Evolutionary conservation across 208 protist species (phyloP).

Genomic region (Leishmania arabica): DNA sequence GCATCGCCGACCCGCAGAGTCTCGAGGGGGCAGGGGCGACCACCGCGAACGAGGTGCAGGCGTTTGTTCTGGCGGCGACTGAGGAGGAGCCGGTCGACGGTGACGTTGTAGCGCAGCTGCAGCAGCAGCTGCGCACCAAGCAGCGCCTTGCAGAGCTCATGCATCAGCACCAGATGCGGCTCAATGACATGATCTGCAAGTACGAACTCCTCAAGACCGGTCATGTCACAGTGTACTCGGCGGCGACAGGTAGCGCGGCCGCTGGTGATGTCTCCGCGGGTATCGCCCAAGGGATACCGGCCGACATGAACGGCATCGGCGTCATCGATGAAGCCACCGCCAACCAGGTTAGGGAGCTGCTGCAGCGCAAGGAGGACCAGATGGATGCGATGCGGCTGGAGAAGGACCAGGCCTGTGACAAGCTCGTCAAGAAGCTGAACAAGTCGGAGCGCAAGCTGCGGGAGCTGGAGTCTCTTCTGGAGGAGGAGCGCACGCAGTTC

Average conservation of each 20-base stretch:
- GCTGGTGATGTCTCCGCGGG: constrained; percentile 4
- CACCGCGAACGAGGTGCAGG: constrained; percentile 35
- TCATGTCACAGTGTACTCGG: constrained; percentile 53
- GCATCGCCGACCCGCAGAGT: constrained; percentile 59
- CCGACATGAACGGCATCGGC: constrained; percentile 10
- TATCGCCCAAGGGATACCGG: neutral
- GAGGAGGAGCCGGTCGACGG: constrained; percentile 71
- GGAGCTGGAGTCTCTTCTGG: constrained; percentile 72
- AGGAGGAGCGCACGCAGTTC: constrained; percentile 82
- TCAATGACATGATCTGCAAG: constrained; percentile 86
- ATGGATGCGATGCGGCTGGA: constrained; percentile 71
- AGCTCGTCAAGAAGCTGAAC: constrained; percentile 92
- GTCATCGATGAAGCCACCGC: constrained; percentile 61
- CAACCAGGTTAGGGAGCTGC: constrained; percentile 72
- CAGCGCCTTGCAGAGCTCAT: constrained; percentile 82
- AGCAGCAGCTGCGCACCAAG: constrained; percentile 90
- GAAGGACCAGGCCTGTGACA: constrained; percentile 85
- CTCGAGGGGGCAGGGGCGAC: constrained; percentile 27
- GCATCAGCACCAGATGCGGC: constrained; percentile 82
- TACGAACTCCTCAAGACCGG: constrained; percentile 91
- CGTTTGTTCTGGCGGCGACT: constrained; percentile 73
- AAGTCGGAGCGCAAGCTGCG: constrained; percentile 81
- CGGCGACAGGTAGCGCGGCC: neutral
- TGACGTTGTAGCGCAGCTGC: constrained; percentile 76
- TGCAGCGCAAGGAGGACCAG: constrained; percentile 88